phyloP scores from a whole-genome alignment of 2,329 filamentous ascomycete genomes.

The Colletotrichum gloeosporioides region DNA sequence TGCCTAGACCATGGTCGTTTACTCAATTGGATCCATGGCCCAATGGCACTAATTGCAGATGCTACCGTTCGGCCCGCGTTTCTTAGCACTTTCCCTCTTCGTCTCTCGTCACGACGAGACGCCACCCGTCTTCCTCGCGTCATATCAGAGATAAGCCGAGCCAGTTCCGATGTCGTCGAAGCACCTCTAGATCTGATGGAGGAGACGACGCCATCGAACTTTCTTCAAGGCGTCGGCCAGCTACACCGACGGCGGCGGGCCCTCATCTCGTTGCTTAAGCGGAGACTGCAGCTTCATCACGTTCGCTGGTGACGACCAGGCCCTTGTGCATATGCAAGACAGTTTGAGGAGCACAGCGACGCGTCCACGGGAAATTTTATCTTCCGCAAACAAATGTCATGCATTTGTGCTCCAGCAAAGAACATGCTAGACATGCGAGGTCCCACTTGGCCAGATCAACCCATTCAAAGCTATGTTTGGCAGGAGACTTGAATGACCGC shows the following conservation, averaged over 20 bases:
- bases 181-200: background rate
- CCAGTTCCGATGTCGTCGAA: background rate
- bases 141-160: background rate
- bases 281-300: constrained; percentile 12
- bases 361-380: background rate
- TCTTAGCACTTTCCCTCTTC: background rate
- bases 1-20: background rate
- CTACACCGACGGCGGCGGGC: background rate
- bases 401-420: background rate
- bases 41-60: background rate
- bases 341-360: background rate
- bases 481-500: background rate
- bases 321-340: constrained; percentile 2
- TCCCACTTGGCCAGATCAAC: background rate
- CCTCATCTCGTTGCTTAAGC: background rate
- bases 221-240: background rate
- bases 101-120: background rate
- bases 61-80: background rate
- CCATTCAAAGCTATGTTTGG: background rate
- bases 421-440: background rate
- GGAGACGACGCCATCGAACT: background rate
- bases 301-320: background rate
- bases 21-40: background rate
- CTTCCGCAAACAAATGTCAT: background rate
- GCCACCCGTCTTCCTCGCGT: constrained; percentile 1